Base-by-base conservation (phyloP, 371 early-diverging fungal species). In the Zopfochytrium polystomum region DNA sequence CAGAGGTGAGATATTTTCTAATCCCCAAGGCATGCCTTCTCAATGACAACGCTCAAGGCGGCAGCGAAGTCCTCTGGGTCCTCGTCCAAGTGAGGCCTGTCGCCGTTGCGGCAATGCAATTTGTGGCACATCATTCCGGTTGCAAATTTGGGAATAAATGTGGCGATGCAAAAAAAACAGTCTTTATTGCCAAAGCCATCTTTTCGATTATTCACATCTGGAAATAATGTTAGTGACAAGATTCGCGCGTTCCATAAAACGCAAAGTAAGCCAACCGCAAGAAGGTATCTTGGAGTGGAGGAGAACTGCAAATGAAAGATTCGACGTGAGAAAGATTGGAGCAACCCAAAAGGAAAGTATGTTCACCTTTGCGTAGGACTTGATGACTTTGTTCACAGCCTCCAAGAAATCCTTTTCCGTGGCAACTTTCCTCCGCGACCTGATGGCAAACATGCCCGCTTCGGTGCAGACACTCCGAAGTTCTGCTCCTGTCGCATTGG, bases 401-500 rank as follows among this genome's bases (percentile, higher is more conserved):
- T 96, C 95, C 77, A 99, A 81, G 80, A 99, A 99, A 83, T 99
- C 99, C 79, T 98, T 94, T 76, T 99, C 99, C 31, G 98, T 99
- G 5, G 99, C 99, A 55, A 87, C 88, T 90, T 99, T 99, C 82
- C 99, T 86, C 76, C 99, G 84, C 56, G 96, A 92, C 38, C 99
- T 87, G 64, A 99, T 99, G 7, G 99, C 99, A 85, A 95, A 99
- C 99, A 99, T 99, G 55, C 99, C 99, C 29, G 99, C 99, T 80
- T 99, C 99, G 27, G 99, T 99, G 80, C 99, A 99, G 49, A 99
- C 99, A 79, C 94, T 92, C 66, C 96, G 82, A 55, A 97, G 74
- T 74, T 97, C 98, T 25, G 98, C 96, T 7, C 38, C 38, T 20
- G 99, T 99, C 61, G 96, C 91, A 67, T 99, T 99, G 43, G 95